A percentile compares a stretch with the other conserved stretches of the same genome.
These are phyloP conservation scores for Didymella arachidicola DNA, from an alignment of 2,329 filamentous ascomycete species.

Conservation along the genomic window DNA sequence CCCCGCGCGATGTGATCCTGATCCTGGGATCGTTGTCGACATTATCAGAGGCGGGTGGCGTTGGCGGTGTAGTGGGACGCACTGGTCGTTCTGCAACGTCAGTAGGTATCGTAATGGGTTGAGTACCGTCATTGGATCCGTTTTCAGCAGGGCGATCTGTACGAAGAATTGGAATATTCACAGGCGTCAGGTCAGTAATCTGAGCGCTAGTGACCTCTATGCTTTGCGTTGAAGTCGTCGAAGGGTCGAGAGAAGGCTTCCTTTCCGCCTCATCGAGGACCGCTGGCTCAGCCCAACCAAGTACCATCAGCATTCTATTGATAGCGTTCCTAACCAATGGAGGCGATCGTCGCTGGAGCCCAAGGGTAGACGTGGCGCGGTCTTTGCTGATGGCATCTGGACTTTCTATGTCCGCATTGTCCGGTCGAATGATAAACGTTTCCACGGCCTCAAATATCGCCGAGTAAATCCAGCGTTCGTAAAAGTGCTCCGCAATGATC, in stretches of 20 bases:
- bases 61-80: constrained; percentile 36
- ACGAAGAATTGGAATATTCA: constrained; percentile 33
- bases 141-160: constrained; percentile 10
- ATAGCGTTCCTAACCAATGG: constrained; percentile 31
- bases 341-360: constrained; percentile 35
- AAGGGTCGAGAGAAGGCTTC: constrained; percentile 4
- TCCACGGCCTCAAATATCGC: constrained; percentile 43
- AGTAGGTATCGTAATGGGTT: constrained; percentile 21
- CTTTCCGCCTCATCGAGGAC: constrained; percentile 2
- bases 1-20: constrained; percentile 50
- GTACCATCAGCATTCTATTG: constrained; percentile 30
- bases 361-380: constrained; percentile 33
- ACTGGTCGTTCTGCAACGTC: constrained; percentile 21
- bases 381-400: constrained; percentile 34
- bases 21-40: constrained; percentile 48
- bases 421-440: constrained; percentile 37
- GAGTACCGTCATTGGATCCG: constrained; percentile 6
- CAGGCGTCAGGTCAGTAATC: constrained; percentile 33
- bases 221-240: constrained; percentile 16
- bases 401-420: constrained; percentile 40
- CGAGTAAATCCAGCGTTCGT: constrained; percentile 39
- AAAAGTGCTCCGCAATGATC: constrained; percentile 35
- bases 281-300: constrained; percentile 39
- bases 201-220: constrained; percentile 31
- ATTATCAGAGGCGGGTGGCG: constrained; percentile 37